Conservation (phyloP, 169 alveolate species). For the Pseudocohnilembus persalinus region DNA sequence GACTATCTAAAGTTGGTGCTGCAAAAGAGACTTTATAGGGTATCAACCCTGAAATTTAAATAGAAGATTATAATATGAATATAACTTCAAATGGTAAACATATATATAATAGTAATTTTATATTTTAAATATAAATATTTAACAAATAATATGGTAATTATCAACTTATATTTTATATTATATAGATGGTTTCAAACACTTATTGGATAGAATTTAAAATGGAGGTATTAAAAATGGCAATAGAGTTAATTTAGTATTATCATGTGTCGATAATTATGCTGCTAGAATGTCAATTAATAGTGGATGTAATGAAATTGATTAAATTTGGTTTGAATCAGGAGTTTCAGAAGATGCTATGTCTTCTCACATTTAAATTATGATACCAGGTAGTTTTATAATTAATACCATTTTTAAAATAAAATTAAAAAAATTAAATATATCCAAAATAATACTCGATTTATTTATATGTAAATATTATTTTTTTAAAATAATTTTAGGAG, state of each 20-base stretch:
- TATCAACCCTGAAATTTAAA: conserved; percentile 92
- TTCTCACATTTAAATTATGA: conserved; percentile 93
- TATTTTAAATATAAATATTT: background rate
- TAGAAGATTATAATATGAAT: conserved; percentile 88
- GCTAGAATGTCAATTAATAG: conserved; percentile 95
- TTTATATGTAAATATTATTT: no score
- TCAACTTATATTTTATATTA: background rate
- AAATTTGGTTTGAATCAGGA: conserved; percentile 96
- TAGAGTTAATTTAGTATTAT: conserved; percentile 88
- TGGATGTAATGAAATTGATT: conserved; percentile 92
- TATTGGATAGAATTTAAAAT: conserved; percentile 76
- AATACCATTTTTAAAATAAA: no score
- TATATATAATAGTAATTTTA: background rate
- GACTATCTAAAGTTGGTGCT: conserved; percentile 93
- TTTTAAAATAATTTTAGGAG: no score
- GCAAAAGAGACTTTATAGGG: conserved; percentile 88
- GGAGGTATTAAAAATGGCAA: conserved; percentile 73
- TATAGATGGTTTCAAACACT: conserved; percentile 79
- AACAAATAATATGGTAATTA: no score
- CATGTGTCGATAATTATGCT: conserved; percentile 96
- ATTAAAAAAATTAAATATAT: no score
- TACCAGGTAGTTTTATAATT: conserved; percentile 74
- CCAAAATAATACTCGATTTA: no score
- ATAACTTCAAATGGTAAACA: conserved; percentile 64
- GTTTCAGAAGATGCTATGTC: conserved; percentile 95